Evolutionary conservation across 306 rosid species (phyloP).

Genomic region (Begonia fuchsioides): DNA sequence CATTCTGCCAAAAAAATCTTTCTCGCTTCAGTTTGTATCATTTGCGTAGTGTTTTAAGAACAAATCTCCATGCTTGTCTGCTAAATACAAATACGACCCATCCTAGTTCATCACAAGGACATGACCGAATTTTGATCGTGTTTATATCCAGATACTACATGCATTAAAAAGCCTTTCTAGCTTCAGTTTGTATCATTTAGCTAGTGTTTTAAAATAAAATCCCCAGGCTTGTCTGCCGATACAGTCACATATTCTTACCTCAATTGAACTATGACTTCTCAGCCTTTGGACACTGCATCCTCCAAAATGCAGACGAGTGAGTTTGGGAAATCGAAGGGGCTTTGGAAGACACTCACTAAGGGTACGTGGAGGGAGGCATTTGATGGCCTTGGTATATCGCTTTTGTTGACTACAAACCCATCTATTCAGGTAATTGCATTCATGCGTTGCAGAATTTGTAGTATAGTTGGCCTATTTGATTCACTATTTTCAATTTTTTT

Average conservation of each 20-base stretch:
- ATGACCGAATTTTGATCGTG: too few relatives aligned
- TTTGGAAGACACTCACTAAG: slow-evolving; percentile 77
- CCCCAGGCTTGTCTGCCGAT: too few relatives aligned
- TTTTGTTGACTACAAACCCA: slow-evolving; percentile 86
- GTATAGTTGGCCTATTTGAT: neutral
- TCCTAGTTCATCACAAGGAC: too few relatives aligned
- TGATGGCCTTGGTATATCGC: slow-evolving; percentile 84
- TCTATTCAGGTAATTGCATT: slow-evolving; percentile 58
- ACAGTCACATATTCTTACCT: neutral
- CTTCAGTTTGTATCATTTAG: too few relatives aligned
- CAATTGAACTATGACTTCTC: slow-evolving; percentile 4
- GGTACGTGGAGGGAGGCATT: slow-evolving; percentile 79
- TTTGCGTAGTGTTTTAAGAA: too few relatives aligned
- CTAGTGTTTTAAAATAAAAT: too few relatives aligned
- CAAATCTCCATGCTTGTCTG: too few relatives aligned
- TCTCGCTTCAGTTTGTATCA: too few relatives aligned
- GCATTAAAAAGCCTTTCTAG: too few relatives aligned
- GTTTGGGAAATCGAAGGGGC: slow-evolving; percentile 89
- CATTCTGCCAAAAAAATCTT: too few relatives aligned
- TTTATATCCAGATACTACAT: too few relatives aligned
- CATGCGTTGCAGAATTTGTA: neutral
- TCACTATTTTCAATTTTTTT: neutral
- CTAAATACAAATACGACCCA: too few relatives aligned
- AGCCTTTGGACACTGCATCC: slow-evolving; percentile 91
- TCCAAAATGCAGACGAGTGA: slow-evolving; percentile 94